These are phyloP conservation scores for Paramyrothecium roridum DNA, from an alignment of 2,329 filamentous ascomycete genomes.

Conservation along the genomic window DNA sequence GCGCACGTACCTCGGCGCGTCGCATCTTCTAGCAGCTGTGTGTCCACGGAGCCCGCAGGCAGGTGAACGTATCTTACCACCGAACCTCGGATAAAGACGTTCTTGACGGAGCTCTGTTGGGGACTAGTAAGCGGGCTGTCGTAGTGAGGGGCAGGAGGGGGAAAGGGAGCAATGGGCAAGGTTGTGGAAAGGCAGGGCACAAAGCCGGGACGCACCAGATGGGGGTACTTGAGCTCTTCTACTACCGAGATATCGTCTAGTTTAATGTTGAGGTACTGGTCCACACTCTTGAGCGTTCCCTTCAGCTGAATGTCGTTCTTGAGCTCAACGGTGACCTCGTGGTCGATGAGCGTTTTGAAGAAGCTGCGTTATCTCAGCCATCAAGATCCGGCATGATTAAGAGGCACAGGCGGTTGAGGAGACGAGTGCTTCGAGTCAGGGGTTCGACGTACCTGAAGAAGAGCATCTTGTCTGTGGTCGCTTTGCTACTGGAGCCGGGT, in stretches of 20 bases:
- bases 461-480: slow-evolving; percentile 31
- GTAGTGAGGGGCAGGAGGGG: neutral
- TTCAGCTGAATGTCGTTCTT: slow-evolving; percentile 99
- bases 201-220: slow-evolving; percentile 60
- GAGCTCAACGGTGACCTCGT: slow-evolving; percentile 95
- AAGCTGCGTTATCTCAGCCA: slow-evolving; percentile 57
- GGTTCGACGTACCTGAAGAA: slow-evolving; percentile 37
- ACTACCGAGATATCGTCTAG: slow-evolving; percentile 91
- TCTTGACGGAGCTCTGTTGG: slow-evolving; percentile 72
- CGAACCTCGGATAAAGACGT: slow-evolving; percentile 91
- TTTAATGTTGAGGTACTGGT: slow-evolving; percentile 99
- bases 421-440: neutral
- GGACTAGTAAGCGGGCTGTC: neutral
- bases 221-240: slow-evolving; percentile 91
- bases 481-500: neutral
- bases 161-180: neutral
- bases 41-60: slow-evolving; percentile 77
- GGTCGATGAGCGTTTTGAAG: slow-evolving; percentile 98
- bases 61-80: slow-evolving; percentile 92
- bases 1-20: slow-evolving; percentile 70
- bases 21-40: slow-evolving; percentile 84
- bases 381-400: neutral
- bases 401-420: neutral
- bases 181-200: neutral
- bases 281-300: slow-evolving; percentile 92